Evolutionary conservation across 768 basidiomycete species (phyloP), one percentile per base, ranked within the genome.

Genomic region (Calocybe gangraenosa): DNA sequence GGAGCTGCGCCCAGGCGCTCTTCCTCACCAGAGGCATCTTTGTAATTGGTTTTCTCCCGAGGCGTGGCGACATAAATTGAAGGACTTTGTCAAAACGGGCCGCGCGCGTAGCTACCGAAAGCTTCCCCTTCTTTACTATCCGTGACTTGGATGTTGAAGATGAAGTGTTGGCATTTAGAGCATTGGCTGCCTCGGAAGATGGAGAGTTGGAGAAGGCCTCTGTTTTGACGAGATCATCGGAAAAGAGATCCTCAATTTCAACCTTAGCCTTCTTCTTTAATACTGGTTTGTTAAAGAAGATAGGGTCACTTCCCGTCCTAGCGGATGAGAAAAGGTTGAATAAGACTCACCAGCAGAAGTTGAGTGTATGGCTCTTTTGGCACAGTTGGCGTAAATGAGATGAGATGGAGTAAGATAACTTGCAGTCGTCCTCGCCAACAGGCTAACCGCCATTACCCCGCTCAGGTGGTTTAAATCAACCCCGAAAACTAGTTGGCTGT

Each of bases 1-100:
- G 65, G 13, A 82, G 62, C 23, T 75, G 69, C 18, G 68, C 49
- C 78, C 79, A 82, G 1, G 73, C 66, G 11, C 67, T 65, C 23
- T 72, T 62, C 31, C 73, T 65, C 31, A 80, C 70, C 33, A 57
- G 53, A 7, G 69, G 65, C 5, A 51, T 52, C 37, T 59, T 60
- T 19, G 61, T 47, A 2, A 53, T 41, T 7, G 74, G 74, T 3
- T 62, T 62, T n/a, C 59, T 58, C 0, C 71, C 75, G 25, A 76
- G 55, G 8, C 70, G 60, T 8, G 42, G 47, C n/a, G 41, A 43
- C 9, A 40, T 20, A 19, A 56, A 53, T 14, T 33, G 32, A 23
- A 32, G 33, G 18, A 37, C 37, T 11, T 32, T 1, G 9, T 28
- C 25, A 28, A 37, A 42, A 15, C 44, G 44, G 2, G 36, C 51